Evolutionary conservation across 139 green algal genomes (phyloP).

Genomic region (Zygnema circumcarinatum): DNA sequence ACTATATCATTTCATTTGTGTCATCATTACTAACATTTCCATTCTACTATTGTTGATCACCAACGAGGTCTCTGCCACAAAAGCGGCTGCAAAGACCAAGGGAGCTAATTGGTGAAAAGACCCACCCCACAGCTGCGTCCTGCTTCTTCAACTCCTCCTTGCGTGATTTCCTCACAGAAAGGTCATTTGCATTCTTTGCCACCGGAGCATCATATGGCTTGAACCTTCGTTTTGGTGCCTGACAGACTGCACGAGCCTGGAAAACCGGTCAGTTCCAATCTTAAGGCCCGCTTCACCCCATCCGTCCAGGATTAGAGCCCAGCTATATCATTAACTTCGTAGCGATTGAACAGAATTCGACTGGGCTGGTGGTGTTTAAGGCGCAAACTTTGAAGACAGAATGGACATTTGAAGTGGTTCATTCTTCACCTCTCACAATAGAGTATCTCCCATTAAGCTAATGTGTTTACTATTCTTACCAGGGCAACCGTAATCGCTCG

Average conservation of each 20-base stretch:
- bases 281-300: neutral
- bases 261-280: no score
- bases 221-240: conserved; percentile 48
- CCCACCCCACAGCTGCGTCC: neutral
- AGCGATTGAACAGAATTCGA: no score
- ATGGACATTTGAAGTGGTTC: no score
- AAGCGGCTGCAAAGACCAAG: neutral
- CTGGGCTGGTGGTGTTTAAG: no score
- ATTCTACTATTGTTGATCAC: neutral
- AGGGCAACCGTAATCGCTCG: neutral
- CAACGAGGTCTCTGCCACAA: neutral
- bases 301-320: neutral
- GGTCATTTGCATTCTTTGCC: conserved; percentile 36
- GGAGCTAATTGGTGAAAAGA: neutral
- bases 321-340: no score
- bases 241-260: conserved; percentile 40
- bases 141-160: conserved; percentile 33
- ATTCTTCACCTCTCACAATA: no score
- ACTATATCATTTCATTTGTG: neutral
- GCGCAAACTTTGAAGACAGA: no score
- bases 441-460: no score
- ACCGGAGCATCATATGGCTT: conserved; percentile 46
- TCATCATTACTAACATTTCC: neutral
- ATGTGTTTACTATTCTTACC: neutral
- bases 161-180: conserved; percentile 39